These are phyloP conservation scores for Paraphaeosphaeria sporulosa DNA, from an alignment of 2,329 filamentous ascomycete species.

Conservation along the genomic window DNA sequence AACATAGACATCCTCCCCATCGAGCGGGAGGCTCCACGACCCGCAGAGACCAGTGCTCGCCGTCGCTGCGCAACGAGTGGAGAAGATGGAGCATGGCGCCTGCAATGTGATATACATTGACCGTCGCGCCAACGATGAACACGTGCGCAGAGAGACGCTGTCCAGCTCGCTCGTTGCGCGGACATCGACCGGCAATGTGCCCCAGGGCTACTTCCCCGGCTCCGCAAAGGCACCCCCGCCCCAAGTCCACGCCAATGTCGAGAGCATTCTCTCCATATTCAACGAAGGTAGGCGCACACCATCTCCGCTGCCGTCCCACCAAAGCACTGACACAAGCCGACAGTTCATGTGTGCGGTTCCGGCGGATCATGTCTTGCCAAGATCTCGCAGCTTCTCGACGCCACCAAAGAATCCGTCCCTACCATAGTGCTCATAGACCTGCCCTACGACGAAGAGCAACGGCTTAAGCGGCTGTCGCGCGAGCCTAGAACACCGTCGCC, in stretches of 20 bases:
- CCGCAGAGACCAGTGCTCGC: slow-evolving; percentile 36
- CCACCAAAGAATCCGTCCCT: slow-evolving; percentile 42
- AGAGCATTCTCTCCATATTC: slow-evolving; percentile 51
- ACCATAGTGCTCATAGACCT: slow-evolving; percentile 54
- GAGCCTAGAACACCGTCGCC: slow-evolving; percentile 52
- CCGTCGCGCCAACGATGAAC: slow-evolving; percentile 51
- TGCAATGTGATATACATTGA: slow-evolving; percentile 56
- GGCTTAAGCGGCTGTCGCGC: slow-evolving; percentile 50
- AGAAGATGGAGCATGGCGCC: slow-evolving; percentile 54
- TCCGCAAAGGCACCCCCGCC: slow-evolving; percentile 38
- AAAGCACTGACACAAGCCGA: slow-evolving; percentile 18
- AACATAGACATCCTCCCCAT: slow-evolving; percentile 29
- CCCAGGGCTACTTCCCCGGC: slow-evolving; percentile 45
- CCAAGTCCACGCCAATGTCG: slow-evolving; percentile 50
- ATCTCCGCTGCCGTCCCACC: neutral
- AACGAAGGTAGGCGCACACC: slow-evolving; percentile 46
- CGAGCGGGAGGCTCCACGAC: slow-evolving; percentile 39
- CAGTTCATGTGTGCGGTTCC: slow-evolving; percentile 51
- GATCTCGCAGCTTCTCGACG: slow-evolving; percentile 45
- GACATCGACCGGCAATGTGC: slow-evolving; percentile 42
- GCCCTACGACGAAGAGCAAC: slow-evolving; percentile 52
- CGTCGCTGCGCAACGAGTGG: slow-evolving; percentile 41
- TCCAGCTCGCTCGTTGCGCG: slow-evolving; percentile 43
- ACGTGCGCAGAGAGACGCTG: slow-evolving; percentile 47
- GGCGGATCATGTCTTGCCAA: slow-evolving; percentile 49